A percentile compares a stretch with the other conserved stretches of the same genome.
Evolutionary conservation across 1,284 basidiomycete species (phyloP).

Genomic region (Grifola frondosa): DNA sequence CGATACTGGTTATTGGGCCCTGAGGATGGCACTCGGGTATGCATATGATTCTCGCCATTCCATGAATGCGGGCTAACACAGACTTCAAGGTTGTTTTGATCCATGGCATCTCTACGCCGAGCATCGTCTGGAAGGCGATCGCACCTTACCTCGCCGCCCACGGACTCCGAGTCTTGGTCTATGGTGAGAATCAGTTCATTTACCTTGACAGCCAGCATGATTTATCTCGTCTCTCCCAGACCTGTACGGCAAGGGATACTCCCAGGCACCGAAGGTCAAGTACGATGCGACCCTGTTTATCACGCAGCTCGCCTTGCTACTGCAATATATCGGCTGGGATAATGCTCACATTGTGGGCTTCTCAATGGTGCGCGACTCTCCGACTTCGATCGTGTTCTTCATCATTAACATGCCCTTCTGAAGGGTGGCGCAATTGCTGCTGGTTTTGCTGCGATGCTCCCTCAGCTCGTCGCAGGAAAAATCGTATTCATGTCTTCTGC

Average conservation of each 20-base stretch:
- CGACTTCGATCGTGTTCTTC: background rate
- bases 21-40: conserved; percentile 63
- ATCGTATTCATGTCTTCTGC: conserved; percentile 64
- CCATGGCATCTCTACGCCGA: conserved; percentile 71
- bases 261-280: conserved; percentile 63
- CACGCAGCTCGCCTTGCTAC: conserved; percentile 71
- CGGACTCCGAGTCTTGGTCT: conserved; percentile 71
- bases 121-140: conserved; percentile 70
- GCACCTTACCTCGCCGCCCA: conserved; percentile 55
- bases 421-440: conserved; percentile 73
- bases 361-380: conserved; percentile 60
- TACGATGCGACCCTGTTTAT: conserved; percentile 63
- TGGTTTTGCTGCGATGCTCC: conserved; percentile 65
- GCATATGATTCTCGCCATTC: conserved; percentile 4
- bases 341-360: conserved; percentile 63
- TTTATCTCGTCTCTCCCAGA: conserved; percentile 41
- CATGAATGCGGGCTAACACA: background rate
- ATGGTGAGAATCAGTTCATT: conserved; percentile 44
- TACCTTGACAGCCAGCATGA: background rate
- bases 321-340: conserved; percentile 75
- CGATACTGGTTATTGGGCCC: conserved; percentile 79
- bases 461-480: conserved; percentile 62
- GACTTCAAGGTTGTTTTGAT: conserved; percentile 62
- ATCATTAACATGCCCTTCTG: background rate
- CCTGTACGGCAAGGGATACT: conserved; percentile 78